These are phyloP conservation scores for Corylus americana DNA, from an alignment of 306 rosid genomes.

Conservation along the genomic window DNA sequence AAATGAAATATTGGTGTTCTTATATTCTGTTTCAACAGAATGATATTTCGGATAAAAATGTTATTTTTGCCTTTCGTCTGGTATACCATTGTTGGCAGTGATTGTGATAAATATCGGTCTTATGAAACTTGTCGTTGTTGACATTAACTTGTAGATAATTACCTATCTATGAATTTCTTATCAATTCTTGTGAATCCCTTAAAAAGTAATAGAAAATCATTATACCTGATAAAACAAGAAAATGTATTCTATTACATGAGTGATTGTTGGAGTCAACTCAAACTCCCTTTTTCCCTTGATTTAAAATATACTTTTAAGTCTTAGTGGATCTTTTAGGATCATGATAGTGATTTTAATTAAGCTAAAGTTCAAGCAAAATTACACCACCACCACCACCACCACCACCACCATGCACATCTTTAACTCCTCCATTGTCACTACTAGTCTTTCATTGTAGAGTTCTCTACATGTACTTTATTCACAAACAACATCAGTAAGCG, in stretches of 20 bases:
- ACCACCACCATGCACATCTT: not conserved
- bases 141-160: not conserved
- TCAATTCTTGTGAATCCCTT: not conserved
- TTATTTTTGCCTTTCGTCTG: not conserved
- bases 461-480: not conserved
- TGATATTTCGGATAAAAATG: not conserved
- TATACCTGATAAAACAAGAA: not conserved
- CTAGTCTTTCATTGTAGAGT: not conserved
- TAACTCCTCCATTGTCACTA: not conserved
- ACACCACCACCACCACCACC: not conserved
- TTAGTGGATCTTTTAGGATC: not conserved
- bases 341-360: not conserved
- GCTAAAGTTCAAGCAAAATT: not conserved
- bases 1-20: not conserved
- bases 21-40: not conserved
- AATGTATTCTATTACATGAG: not conserved
- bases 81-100: not conserved
- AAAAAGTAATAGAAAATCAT: not conserved
- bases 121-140: not conserved
- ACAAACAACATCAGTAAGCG: not conserved
- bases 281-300: not conserved
- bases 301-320: not conserved
- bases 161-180: not conserved
- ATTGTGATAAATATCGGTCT: not conserved
- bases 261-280: not conserved